Base-by-base conservation (phyloP, 495 filamentous ascomycete genomes). In the Achaetomiella virescens region DNA sequence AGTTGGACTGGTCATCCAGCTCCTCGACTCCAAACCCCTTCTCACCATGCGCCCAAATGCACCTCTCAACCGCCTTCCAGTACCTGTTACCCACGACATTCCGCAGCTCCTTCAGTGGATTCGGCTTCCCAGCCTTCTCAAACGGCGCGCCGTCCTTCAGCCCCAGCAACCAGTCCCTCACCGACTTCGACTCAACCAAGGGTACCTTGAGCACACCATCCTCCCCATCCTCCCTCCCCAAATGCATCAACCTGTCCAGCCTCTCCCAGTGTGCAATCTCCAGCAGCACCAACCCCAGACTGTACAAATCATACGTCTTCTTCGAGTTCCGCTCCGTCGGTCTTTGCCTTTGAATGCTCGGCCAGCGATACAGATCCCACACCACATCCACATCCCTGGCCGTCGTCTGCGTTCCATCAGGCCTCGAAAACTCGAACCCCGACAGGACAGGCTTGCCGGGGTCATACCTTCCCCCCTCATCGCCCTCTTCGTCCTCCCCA, bases 261-360 rank as follows among this genome's bases (percentile, higher is more conserved):
- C 71, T 73, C 60, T 75, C 59, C 78, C 78, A 81, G 55, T 76
- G 67, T 15, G 75, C 77, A 56, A 81, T 72, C 57, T 81, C 77
- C 12, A 81, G 53, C 44, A 81, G 54, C 11, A 81, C 52, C 20
- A 81, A 53, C 0, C 78, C 78, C 0, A 81, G 61, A 22, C 67
- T 71, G 53, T 81, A 81, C 41, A 81, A 58, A 52, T 81, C 78
- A 57, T 77, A 78, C 21, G 67, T 69, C 61, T 80, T 80, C 21
- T 66, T 65, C n/a, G 66, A 70, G 51, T 66, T 68, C 3, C 61
- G 48, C 17, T 70, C 63, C 0, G 58, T 66, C 0, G 63, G 66
- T 10, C 37, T 40, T 43, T 68, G 25, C 2, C 66, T 55, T 46
- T 70, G 67, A 15, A 70, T 65, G 0, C 31, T 44, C 0, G 61